Base-by-base conservation (phyloP, 2,329 filamentous ascomycete genomes). In the Lasiodiplodia gonubiensis region DNA sequence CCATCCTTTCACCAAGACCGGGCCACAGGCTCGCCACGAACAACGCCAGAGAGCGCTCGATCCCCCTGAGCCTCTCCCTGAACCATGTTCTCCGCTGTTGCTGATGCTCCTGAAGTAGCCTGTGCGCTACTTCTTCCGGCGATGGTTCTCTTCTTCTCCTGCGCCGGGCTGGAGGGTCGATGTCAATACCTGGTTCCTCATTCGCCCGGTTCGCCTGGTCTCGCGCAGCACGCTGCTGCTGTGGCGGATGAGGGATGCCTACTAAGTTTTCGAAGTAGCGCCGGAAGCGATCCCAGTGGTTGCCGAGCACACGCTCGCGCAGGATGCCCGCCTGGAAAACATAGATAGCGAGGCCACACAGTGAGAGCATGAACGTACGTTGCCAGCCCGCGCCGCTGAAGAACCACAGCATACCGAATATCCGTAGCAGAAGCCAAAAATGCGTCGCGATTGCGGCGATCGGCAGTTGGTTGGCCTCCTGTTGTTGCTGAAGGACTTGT, bases 11-110 rank as follows among this genome's bases (percentile, higher is more conserved):
- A 0, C 88, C 87, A 30, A 90, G 81, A 0, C 88, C 88, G 0
- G 88, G 88, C 73, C 88, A 84, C 60, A 90, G 73, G 74, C 85
- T 88, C 0, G 87, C 87, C 39, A 90, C 74, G 68, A 90, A 88
- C n/a, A 90, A 78, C n/a, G 86, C 86, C 49, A 87, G 72, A 1
- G 84, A 84, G 46, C 88, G 80, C 74, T 89, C 87, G 0, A 81
- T 74, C 2, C 82, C 80, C 52, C 85, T 77, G 21, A 86, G 64
- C 4, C 64, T 70, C 14, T 78, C 74, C 8, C 77, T 66, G 1
- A 75, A 35, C 77, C 76, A 79, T 0, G 71, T 72, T 51, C 73
- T 68, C 7, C 71, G 69, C 49, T 75, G 69, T 8, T 75, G 70
- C 10, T 72, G 73, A 71, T 75, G 73, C 67, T 81, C 76, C 25